Conservation (phyloP, 305 asterid genomes). For the Stenogyne calaminthoides region DNA sequence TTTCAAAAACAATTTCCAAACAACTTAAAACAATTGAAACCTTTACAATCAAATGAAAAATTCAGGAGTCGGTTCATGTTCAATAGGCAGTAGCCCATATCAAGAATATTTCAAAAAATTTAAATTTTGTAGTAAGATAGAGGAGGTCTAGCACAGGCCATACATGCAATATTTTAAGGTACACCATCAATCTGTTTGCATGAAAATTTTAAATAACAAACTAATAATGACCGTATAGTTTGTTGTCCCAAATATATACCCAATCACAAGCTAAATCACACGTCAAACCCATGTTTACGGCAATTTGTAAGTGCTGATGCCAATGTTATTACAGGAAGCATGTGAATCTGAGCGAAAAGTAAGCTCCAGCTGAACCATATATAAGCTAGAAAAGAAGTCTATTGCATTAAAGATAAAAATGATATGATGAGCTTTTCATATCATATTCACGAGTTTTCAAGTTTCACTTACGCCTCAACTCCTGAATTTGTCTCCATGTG, state of each 20-base stretch:
- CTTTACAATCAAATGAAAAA: not conserved
- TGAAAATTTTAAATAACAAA: too few species aligned
- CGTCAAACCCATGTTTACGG: too few species aligned
- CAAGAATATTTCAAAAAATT: not conserved
- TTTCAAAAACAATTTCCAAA: not conserved
- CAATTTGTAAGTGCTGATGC: too few species aligned
- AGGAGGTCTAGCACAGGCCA: not conserved
- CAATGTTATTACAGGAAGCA: too few species aligned
- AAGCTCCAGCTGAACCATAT: too few species aligned
- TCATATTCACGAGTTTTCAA: not conserved
- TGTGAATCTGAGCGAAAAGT: too few species aligned
- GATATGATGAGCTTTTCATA: not conserved
- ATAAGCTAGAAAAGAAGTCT: not conserved
- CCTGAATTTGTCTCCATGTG: conserved; percentile 27
- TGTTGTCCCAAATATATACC: too few species aligned
- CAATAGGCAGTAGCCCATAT: not conserved
- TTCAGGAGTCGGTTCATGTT: not conserved
- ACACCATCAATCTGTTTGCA: too few species aligned
- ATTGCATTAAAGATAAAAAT: not conserved
- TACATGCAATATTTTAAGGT: too few species aligned
- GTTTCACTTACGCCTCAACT: conserved; percentile 10
- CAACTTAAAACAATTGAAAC: not conserved
- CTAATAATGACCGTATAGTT: too few species aligned
- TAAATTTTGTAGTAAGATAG: not conserved
- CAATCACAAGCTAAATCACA: too few species aligned